These are phyloP conservation scores for Candida insectorum DNA, from an alignment of 805 yeast species.

Conservation along the genomic window DNA sequence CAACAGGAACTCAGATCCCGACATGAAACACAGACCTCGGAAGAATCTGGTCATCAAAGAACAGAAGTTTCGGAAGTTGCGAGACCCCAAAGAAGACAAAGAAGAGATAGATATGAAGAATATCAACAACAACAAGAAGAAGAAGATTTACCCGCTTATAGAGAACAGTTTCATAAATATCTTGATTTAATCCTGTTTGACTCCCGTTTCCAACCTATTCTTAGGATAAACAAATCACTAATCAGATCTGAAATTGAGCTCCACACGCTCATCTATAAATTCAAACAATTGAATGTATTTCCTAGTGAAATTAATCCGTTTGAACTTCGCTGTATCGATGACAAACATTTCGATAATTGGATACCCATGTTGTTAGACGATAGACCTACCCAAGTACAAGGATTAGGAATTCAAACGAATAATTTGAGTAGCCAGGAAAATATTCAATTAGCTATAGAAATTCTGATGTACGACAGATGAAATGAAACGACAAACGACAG, in stretches of 20 bases:
- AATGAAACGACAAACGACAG: background rate
- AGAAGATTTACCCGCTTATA: conserved; percentile 24
- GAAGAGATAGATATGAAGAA: conserved; percentile 3
- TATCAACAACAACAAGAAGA: conserved; percentile 5
- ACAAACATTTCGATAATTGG: conserved; percentile 19
- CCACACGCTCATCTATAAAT: conserved; percentile 12
- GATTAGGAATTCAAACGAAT: too few species aligned
- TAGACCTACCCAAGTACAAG: background rate
- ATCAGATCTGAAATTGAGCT: conserved; percentile 13
- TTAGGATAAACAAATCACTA: conserved; percentile 19
- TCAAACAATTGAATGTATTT: conserved; percentile 18
- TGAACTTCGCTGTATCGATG: conserved; percentile 22
- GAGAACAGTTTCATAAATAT: conserved; percentile 20
- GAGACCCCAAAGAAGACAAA: conserved; percentile 5
- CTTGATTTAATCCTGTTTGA: conserved; percentile 25
- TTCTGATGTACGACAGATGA: background rate
- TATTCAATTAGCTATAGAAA: conserved; percentile 1
- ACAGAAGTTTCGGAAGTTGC: too few species aligned
- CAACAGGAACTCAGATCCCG: background rate
- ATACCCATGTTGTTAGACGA: conserved; percentile 15
- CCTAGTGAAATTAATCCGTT: conserved; percentile 21
- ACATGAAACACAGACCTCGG: conserved; percentile 1
- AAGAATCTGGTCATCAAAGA: too few species aligned
- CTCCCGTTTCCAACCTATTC: conserved; percentile 22
- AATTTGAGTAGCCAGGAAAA: background rate